Evolutionary conservation across 1,284 basidiomycete species (phyloP).

Genomic region (Ganoderma lingzhi): DNA sequence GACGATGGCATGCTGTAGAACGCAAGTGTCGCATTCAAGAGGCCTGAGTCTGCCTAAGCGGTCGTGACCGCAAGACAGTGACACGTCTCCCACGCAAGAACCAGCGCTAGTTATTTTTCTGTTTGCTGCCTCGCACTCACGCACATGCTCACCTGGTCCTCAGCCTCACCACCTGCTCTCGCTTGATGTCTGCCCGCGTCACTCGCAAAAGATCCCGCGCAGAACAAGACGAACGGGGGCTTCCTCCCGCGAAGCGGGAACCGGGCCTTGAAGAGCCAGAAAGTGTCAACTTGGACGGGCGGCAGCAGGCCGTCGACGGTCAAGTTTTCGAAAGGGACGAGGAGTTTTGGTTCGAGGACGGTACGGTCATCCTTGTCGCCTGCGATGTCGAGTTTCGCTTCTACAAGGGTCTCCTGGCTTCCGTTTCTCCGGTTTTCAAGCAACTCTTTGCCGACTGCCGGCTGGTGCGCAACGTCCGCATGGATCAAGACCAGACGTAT

Average conservation of each 20-base stretch:
- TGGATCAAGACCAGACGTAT: background rate
- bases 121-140: too few species aligned
- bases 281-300: too few species aligned
- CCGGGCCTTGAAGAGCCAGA: background rate
- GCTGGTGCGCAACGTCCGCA: background rate
- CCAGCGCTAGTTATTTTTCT: too few species aligned
- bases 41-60: too few species aligned
- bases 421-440: slow-evolving; percentile 18
- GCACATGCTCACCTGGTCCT: too few species aligned
- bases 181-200: background rate
- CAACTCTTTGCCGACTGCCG: background rate
- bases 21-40: too few species aligned
- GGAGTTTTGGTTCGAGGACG: slow-evolving; percentile 25
- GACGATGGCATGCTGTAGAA: too few species aligned
- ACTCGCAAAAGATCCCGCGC: background rate
- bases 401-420: slow-evolving; percentile 13
- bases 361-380: slow-evolving; percentile 19
- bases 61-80: too few species aligned
- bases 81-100: too few species aligned
- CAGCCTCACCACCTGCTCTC: too few species aligned
- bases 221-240: background rate
- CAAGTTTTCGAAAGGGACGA: slow-evolving; percentile 3
- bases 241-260: background rate
- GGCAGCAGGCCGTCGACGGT: too few species aligned
- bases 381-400: slow-evolving; percentile 19